These are phyloP conservation scores for Moringa oleifera DNA, from an alignment of 345 rosid species.

Conservation along the genomic window DNA sequence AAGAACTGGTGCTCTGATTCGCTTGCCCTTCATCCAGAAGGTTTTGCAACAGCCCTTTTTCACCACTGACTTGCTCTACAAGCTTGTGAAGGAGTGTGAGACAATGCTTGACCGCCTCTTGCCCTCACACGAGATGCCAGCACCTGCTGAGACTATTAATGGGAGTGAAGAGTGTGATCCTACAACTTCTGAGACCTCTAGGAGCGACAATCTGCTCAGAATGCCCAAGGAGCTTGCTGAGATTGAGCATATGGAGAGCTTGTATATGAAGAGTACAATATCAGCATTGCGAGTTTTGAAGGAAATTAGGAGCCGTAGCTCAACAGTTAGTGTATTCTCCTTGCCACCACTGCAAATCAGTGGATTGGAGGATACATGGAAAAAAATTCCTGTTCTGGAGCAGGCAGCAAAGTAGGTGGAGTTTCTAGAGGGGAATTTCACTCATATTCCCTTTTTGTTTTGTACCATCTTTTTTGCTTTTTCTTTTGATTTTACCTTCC, in stretches of 20 bases:
- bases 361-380: conserved; percentile 71
- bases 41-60: conserved; percentile 92
- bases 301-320: conserved; percentile 78
- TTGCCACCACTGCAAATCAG: conserved; percentile 78
- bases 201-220: conserved; percentile 20
- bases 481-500: background rate
- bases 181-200: conserved; percentile 33
- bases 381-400: conserved; percentile 63
- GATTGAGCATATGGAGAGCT: conserved; percentile 60
- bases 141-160: conserved; percentile 19
- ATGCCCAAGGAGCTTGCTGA: conserved; percentile 54
- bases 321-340: conserved; percentile 78
- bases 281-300: conserved; percentile 72
- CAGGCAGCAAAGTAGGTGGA: conserved; percentile 66
- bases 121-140: conserved; percentile 31
- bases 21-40: conserved; percentile 83
- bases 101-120: conserved; percentile 70
- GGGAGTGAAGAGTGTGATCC: conserved; percentile 28
- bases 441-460: background rate
- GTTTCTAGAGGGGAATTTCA: background rate
- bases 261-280: conserved; percentile 77
- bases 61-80: conserved; percentile 80
- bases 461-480: background rate
- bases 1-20: conserved; percentile 87
- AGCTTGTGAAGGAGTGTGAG: conserved; percentile 80